Evolutionary conservation across 2,329 filamentous ascomycete genomes (phyloP).

Genomic region (Ilyonectria mors-panacis): DNA sequence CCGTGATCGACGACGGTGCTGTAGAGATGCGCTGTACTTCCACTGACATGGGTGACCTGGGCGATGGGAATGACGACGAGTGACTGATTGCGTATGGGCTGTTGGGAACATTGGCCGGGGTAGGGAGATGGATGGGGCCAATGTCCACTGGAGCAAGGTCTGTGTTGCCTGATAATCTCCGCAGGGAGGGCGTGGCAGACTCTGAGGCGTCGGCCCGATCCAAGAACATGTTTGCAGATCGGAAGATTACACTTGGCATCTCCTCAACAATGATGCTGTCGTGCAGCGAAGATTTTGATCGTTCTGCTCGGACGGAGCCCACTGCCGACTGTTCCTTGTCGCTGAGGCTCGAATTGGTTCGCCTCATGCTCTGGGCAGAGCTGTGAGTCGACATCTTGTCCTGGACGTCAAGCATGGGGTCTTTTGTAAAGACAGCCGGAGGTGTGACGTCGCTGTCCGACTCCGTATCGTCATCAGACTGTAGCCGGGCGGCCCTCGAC

Average conservation of each 20-base stretch:
- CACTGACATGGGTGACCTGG: constrained; percentile 77
- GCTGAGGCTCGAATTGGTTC: constrained; percentile 64
- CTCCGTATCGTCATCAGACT: constrained; percentile 65
- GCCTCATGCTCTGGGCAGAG: constrained; percentile 52
- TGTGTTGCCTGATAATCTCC: constrained; percentile 57
- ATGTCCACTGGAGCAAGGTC: constrained; percentile 68
- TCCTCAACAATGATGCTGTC: constrained; percentile 68
- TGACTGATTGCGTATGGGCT: constrained; percentile 77
- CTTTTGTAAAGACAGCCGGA: constrained; percentile 45
- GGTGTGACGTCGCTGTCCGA: constrained; percentile 59
- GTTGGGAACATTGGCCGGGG: constrained; percentile 63
- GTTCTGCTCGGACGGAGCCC: constrained; percentile 61
- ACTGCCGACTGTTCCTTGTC: constrained; percentile 50
- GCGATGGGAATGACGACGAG: constrained; percentile 78
- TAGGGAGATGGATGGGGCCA: constrained; percentile 60
- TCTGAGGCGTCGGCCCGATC: constrained; percentile 54
- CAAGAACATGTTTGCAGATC: constrained; percentile 55
- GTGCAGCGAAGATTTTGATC: constrained; percentile 65
- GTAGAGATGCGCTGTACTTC: constrained; percentile 82
- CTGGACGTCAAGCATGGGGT: constrained; percentile 43
- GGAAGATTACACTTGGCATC: constrained; percentile 56
- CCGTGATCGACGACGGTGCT: constrained; percentile 80
- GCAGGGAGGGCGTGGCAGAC: constrained; percentile 63
- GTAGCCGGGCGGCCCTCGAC: constrained; percentile 52
- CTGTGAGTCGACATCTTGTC: constrained; percentile 43